Base-by-base conservation (phyloP, 768 basidiomycete genomes). In the Chiua virens region DNA sequence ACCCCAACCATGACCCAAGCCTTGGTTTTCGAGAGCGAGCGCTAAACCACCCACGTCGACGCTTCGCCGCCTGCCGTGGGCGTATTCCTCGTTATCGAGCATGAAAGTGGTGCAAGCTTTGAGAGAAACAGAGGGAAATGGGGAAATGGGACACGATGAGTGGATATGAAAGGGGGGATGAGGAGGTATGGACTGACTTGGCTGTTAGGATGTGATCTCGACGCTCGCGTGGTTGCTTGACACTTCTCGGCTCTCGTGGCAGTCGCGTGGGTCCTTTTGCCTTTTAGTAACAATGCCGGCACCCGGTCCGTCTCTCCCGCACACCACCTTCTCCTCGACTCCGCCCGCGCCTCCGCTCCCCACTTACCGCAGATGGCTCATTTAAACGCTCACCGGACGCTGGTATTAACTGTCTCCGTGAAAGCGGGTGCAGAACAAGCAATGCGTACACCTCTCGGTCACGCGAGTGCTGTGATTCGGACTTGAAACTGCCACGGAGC, bases 11-110 rank as follows among this genome's bases (percentile, higher is more conserved):
- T 82, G 80, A 23, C 89, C 86, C 52, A 80, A 73, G 38, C 80
- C 81, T 42, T 68, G 73, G 57, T 80, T 81, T 50, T 73, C 75
- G 44, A 89, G 80, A 1, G 92, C 92, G 43, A 92, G 84, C 50
- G 86, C 83, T 52, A 98, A 79, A 28, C 93, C 94, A 13, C 94
- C 94, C 38, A 91, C 79, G 69, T 98, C 94, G 49, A 94, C 92
- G 65, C 89, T 93, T 42, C 89, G 75, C 47, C 93, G 76, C 52
- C 81, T 71, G 34, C 63, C 70, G 39, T 66, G 64, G 42, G 52
- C 42, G 27, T 47, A 57, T 32, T 68, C 70, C 45, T 69, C 66
- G 47, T 55, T 65, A 43, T 58, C 58, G 30, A 71, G 45, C 68
- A 70, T 70, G 43, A 38, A 55, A 7, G 34, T 0, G 23, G 34